Base-by-base conservation (phyloP, 192 early-diverging fungal species). In the Coemansia interrupta region DNA sequence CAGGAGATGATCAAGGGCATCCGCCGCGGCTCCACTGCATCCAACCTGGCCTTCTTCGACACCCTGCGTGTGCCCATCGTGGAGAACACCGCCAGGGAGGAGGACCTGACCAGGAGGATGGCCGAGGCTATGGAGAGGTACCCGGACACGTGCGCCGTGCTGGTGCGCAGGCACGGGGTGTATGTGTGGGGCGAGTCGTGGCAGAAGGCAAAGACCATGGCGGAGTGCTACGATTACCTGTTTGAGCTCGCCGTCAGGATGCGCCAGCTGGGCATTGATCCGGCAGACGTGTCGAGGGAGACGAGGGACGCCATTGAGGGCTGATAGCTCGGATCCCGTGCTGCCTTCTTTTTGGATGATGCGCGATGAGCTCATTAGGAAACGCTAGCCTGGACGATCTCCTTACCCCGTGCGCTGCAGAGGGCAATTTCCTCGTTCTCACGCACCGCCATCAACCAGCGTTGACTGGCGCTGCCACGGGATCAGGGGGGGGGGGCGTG, bases 1-100 rank as follows among this genome's bases (percentile, higher is more conserved):
- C 94, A 96, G 67, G 96, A 98, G 67, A 98, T 98, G 96, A 98
- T 98, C 80, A 98, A 98, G 80, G 96, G 96, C 6, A 98, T 98
- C 49, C 79, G 89, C 22, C 81, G 83, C 18, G 96, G 93, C 4
- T 72, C 63, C 30, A 75, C 83, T 2, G 82, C 83, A 47, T 64
- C 74, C 15, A 89, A 85, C 66, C 78, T 89, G 23, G 66, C 83
- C 19, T 94, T 91, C 64, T 87, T 86, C 70, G 93, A 96, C 63
- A 90, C 68, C 1, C 77, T 95, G 43, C 80, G 87, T 0, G 91
- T 98, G 5, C 96, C 96, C 1, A 98, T 98, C 65, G 85, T 98
- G 26, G 96, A 98, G 60, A 98, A 98, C 77, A 95, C 93, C 19
- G 87, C 93, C 0, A 83, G 91, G 64, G 96, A 98, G 69, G 90